Conservation (phyloP, 2,329 filamentous ascomycete species). For the Lasiodiplodia citricola region DNA sequence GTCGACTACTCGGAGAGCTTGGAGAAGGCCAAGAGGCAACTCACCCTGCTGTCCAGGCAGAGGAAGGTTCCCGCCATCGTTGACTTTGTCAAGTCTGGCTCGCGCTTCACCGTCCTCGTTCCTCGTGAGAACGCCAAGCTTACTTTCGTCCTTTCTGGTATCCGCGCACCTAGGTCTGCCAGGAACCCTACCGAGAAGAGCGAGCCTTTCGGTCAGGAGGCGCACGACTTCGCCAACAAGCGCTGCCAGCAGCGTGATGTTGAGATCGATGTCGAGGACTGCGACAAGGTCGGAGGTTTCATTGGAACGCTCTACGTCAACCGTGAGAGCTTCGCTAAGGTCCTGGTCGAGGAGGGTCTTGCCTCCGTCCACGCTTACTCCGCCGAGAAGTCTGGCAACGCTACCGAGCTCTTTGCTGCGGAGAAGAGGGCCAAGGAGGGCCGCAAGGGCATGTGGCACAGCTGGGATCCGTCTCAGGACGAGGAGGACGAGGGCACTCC, state of each 20-base stretch:
- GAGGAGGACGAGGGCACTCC: conserved; percentile 62
- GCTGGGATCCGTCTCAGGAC: conserved; percentile 92
- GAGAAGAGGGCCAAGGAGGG: conserved; percentile 89
- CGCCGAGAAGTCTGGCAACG: conserved; percentile 92
- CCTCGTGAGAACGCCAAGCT: conserved; percentile 93
- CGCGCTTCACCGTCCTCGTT: conserved; percentile 88
- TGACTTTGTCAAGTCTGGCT: conserved; percentile 97
- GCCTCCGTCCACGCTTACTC: conserved; percentile 94
- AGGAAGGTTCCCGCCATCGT: conserved; percentile 92
- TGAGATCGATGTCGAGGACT: conserved; percentile 91
- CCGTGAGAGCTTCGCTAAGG: conserved; percentile 93
- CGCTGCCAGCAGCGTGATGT: conserved; percentile 93
- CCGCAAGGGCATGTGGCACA: conserved; percentile 86
- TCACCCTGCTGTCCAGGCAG: conserved; percentile 84
- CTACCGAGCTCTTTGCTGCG: conserved; percentile 82
- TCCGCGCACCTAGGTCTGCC: conserved; percentile 86
- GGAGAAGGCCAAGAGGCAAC: conserved; percentile 94
- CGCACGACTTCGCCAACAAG: conserved; percentile 86
- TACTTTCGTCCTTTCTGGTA: conserved; percentile 91
- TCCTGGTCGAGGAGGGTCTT: conserved; percentile 90
- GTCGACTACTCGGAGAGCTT: conserved; percentile 89
- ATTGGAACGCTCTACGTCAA: conserved; percentile 93
- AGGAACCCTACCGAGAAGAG: conserved; percentile 79
- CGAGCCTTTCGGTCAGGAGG: conserved; percentile 95
- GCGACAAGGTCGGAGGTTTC: conserved; percentile 96